Conservation (phyloP, 2,329 filamentous ascomycete species). For the Byssoonygena ceratinophila region DNA sequence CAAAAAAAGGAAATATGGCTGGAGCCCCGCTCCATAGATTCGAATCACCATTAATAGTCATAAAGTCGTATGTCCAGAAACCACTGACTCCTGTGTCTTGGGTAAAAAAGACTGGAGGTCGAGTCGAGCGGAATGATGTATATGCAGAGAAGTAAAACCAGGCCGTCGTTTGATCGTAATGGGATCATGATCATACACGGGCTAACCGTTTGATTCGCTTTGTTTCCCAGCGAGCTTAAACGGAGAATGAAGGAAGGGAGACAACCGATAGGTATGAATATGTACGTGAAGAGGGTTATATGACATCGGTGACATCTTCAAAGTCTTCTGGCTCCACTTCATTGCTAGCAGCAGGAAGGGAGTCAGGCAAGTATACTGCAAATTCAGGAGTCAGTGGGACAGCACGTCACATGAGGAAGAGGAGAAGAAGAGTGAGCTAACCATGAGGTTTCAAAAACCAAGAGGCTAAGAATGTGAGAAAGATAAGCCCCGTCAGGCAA, state of each 20-base stretch:
- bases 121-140: no score
- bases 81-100: no score
- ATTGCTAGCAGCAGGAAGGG: not conserved
- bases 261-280: not conserved
- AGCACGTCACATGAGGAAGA: not conserved
- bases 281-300: not conserved
- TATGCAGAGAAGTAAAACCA: no score
- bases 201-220: no score
- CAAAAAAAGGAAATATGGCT: no score
- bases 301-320: slow-evolving; percentile 7
- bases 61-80: no score
- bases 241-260: not conserved
- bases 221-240: no score
- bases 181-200: no score
- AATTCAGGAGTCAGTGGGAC: not conserved
- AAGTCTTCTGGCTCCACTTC: slow-evolving; percentile 9
- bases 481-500: slow-evolving; percentile 57
- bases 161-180: no score
- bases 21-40: no score
- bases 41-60: no score
- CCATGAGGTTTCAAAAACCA: slow-evolving; percentile 64
- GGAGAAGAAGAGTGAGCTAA: slow-evolving; percentile 44
- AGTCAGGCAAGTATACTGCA: slow-evolving; percentile 1
- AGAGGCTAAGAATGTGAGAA: slow-evolving; percentile 52
- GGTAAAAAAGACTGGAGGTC: no score